Percentiles rank a stretch among this genome's conserved stretches.
Evolutionary conservation across 306 rosid species (phyloP).

Genomic region (Quercus rubra): DNA sequence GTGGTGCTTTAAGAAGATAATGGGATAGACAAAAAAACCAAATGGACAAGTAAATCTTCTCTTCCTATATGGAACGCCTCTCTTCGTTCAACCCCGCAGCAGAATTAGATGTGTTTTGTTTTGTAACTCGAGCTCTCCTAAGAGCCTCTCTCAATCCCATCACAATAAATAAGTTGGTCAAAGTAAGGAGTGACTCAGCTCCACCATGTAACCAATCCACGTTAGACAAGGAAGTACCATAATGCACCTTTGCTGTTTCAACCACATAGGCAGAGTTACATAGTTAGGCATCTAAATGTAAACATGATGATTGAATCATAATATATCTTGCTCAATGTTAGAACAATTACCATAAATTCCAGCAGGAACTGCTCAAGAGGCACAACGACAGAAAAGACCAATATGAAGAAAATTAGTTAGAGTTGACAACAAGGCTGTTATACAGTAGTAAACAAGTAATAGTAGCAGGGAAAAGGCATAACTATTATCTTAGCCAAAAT

Average conservation of each 20-base stretch:
- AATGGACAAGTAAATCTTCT: not conserved
- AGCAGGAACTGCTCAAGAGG: conserved; percentile 71
- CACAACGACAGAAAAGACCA: conserved; percentile 12
- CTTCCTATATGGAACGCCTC: conserved; percentile 18
- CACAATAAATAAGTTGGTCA: conserved; percentile 82
- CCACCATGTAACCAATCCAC: conserved; percentile 98
- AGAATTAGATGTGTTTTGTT: conserved; percentile 26
- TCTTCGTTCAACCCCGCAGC: conserved; percentile 35
- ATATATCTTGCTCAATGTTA: not conserved
- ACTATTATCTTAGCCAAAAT: not conserved
- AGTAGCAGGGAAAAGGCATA: not conserved
- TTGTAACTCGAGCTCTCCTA: conserved; percentile 38
- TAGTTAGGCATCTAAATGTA: not conserved
- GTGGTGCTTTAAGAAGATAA: not conserved
- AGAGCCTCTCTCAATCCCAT: conserved; percentile 81
- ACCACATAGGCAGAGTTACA: conserved; percentile 13
- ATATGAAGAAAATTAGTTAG: conserved; percentile 28
- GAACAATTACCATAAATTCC: conserved; percentile 78
- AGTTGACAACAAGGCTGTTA: not conserved
- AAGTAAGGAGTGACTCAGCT: conserved; percentile 83
- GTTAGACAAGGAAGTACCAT: conserved; percentile 86
- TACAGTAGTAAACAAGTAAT: not conserved
- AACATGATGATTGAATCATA: not conserved
- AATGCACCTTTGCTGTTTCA: conserved; percentile 77
- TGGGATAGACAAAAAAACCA: not conserved